Conservation (phyloP, 1,284 basidiomycete genomes). For the Cryptococcus jaspeensis region DNA sequence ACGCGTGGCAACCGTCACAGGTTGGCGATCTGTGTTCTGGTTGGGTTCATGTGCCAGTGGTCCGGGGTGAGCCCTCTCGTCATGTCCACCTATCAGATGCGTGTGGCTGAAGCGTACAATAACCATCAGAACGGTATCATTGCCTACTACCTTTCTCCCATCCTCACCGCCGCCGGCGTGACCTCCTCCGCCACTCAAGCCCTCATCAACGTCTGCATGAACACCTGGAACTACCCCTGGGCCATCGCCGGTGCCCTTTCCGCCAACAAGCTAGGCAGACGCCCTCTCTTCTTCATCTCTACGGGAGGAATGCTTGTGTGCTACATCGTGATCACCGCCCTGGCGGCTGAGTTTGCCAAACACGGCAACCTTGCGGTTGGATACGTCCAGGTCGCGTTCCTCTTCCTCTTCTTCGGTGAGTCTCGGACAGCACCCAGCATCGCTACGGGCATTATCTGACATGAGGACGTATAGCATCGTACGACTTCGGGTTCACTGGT, state of each 20-base stretch:
- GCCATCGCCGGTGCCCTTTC: conserved; percentile 34
- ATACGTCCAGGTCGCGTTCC: conserved; percentile 2
- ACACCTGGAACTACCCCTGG: conserved; percentile 26
- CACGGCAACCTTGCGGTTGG: conserved; percentile 6
- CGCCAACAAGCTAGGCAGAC: conserved; percentile 41
- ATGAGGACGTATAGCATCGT: conserved; percentile 11
- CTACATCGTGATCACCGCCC: conserved; percentile 13
- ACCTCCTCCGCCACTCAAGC: conserved; percentile 30
- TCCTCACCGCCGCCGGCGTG: conserved; percentile 69
- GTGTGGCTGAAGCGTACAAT: background rate
- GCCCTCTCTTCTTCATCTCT: conserved; percentile 54
- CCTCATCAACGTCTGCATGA: conserved; percentile 67
- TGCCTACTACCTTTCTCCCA: conserved; percentile 66
- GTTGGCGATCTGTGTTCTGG: conserved; percentile 19
- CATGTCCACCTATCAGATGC: background rate
- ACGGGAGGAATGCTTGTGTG: conserved; percentile 58
- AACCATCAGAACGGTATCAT: conserved; percentile 55
- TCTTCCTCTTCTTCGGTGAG: conserved; percentile 11
- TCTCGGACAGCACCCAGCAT: too few species aligned
- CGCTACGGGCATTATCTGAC: conserved; percentile 11
- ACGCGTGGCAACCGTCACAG: conserved; percentile 16
- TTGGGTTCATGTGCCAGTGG: conserved; percentile 32
- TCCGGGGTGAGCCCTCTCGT: conserved; percentile 9
- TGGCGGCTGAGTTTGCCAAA: conserved; percentile 13
- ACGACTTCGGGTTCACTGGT: conserved; percentile 11